phyloP scores from a whole-genome alignment of 441 rosid genomes.

The Capsella rubella region DNA sequence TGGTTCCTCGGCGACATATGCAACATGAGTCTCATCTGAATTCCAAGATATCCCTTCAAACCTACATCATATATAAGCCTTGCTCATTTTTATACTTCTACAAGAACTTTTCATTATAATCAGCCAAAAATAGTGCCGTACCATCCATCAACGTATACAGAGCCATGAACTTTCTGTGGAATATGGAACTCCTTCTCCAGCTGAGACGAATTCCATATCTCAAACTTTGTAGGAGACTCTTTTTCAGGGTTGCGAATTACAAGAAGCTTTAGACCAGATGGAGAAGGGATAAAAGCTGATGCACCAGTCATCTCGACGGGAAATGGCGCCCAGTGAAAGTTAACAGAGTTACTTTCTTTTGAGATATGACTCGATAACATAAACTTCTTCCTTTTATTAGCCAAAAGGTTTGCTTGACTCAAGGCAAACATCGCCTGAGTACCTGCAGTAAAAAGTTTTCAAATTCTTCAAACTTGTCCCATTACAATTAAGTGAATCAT shows the following conservation, averaged over 20 bases:
- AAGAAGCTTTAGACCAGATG: constrained; percentile 87
- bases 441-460: constrained; percentile 48
- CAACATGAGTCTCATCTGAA: constrained; percentile 73
- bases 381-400: constrained; percentile 72
- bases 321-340: constrained; percentile 84
- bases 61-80: constrained; percentile 54
- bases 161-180: constrained; percentile 86
- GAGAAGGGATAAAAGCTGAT: constrained; percentile 77
- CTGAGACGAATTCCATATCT: constrained; percentile 81
- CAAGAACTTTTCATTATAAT: constrained; percentile 7
- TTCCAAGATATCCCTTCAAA: constrained; percentile 97
- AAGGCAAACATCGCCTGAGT: constrained; percentile 76
- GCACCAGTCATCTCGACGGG: constrained; percentile 84
- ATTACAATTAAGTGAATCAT: constrained; percentile 4
- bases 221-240: constrained; percentile 82
- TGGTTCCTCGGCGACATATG: constrained; percentile 91
- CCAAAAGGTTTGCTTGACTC: constrained; percentile 84
- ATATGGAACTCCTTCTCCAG: constrained; percentile 84
- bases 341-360: constrained; percentile 51
- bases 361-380: constrained; percentile 63
- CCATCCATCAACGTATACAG: constrained; percentile 89
- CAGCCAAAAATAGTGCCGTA: constrained; percentile 31
- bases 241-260: constrained; percentile 79
- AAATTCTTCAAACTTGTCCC: not conserved
- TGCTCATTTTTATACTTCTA: constrained; percentile 27